These are phyloP conservation scores for Collybia nuda DNA, from an alignment of 768 basidiomycete species.

Conservation along the genomic window DNA sequence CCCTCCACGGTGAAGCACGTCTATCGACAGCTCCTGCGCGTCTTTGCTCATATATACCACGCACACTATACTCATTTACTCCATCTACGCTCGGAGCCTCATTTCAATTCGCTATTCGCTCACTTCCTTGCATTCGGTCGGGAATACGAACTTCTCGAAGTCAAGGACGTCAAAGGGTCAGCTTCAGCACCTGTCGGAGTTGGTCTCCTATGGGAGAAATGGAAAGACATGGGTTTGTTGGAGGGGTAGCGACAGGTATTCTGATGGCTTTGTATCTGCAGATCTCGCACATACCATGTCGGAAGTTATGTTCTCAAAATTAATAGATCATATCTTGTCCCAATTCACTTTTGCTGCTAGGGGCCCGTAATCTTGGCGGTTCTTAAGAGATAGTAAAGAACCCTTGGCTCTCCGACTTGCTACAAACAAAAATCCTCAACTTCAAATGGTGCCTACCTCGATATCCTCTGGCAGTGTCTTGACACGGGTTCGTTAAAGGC, in stretches of 20 bases:
- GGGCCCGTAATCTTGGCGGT: no score
- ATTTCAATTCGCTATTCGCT: conserved; percentile 97
- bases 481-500: no score
- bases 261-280: background rate
- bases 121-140: conserved; percentile 96
- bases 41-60: conserved; percentile 98
- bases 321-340: background rate
- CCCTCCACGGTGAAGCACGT: conserved; percentile 92
- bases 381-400: no score
- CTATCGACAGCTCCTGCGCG: conserved; percentile 93
- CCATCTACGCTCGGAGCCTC: conserved; percentile 91
- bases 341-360: background rate
- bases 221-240: conserved; percentile 87
- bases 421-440: no score
- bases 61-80: conserved; percentile 91
- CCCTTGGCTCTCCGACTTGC: no score
- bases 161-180: conserved; percentile 84
- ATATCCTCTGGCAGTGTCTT: no score
- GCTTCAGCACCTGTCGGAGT: conserved; percentile 65
- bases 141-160: conserved; percentile 89
- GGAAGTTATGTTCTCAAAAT: background rate
- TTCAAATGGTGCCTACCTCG: no score
- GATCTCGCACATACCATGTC: background rate
- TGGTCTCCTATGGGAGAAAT: conserved; percentile 83
- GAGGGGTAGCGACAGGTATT: conserved; percentile 35